Evolutionary conservation across 2,329 filamentous ascomycete genomes (phyloP).

Genomic region (Conoideocrella luteorostrata): DNA sequence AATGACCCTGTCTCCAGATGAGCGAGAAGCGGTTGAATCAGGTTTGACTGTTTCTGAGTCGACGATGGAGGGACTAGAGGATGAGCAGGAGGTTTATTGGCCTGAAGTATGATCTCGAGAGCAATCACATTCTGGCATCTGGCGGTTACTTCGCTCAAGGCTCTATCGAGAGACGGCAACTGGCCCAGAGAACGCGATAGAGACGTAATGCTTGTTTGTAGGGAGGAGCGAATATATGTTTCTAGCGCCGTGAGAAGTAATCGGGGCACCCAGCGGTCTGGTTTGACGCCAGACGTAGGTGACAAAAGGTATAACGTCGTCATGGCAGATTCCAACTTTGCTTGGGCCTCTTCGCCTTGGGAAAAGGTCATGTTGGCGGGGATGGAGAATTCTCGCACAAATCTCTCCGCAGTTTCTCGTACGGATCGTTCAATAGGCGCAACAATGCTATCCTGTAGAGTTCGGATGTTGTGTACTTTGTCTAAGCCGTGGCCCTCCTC

Average conservation of each 20-base stretch:
- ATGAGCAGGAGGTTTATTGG: slow-evolving; percentile 61
- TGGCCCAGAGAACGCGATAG: slow-evolving; percentile 71
- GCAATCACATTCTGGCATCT: slow-evolving; percentile 90
- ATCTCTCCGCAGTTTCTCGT: slow-evolving; percentile 67
- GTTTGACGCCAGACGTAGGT: slow-evolving; percentile 48
- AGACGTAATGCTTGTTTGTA: slow-evolving; percentile 71
- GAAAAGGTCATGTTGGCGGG: slow-evolving; percentile 49
- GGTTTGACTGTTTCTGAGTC: slow-evolving; percentile 34
- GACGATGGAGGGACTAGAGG: slow-evolving; percentile 48
- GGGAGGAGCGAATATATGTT: slow-evolving; percentile 70
- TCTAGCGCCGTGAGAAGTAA: slow-evolving; percentile 73
- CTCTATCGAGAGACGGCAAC: slow-evolving; percentile 74
- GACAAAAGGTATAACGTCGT: slow-evolving; percentile 77
- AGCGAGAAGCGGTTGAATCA: slow-evolving; percentile 67
- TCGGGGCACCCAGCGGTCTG: slow-evolving; percentile 56
- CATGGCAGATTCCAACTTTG: slow-evolving; percentile 66
- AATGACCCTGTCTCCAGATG: slow-evolving; percentile 84
- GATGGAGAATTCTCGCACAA: slow-evolving; percentile 78
- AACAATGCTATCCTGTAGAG: slow-evolving; percentile 63
- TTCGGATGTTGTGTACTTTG: slow-evolving; percentile 63
- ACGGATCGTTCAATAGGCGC: slow-evolving; percentile 67
- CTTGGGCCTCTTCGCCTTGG: slow-evolving; percentile 67
- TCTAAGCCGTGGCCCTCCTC: slow-evolving; percentile 74
- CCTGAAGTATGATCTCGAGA: slow-evolving; percentile 69
- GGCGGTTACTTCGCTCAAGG: slow-evolving; percentile 72